Base-by-base conservation (phyloP, 805 yeast species). In the Ogataea nakhonphanomensis region DNA sequence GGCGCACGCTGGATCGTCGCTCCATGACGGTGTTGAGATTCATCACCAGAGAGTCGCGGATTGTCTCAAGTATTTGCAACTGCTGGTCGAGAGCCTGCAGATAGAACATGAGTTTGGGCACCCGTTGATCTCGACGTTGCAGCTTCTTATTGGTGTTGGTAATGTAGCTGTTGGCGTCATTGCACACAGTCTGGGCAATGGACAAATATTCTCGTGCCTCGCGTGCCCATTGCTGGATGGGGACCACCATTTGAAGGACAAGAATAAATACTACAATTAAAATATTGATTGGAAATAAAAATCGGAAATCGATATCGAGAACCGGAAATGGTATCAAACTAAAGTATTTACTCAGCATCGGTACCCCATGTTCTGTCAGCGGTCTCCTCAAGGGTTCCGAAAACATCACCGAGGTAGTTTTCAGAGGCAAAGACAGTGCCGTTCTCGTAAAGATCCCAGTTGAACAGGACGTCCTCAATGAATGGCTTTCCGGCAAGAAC, bases 381-480 rank as follows among this genome's bases (percentile, higher is more conserved):
- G 27, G 61, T 51, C 27, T 71, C 71, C 20, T 69, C 83, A 37
- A 79, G 66, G 30, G 81, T 68, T 36, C 76, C 79, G 45, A 69
- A 73, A 43, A 74, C 66, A 54, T 79, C 85, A 48, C 86, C 86
- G 39, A 78, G 65, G 57, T 78, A 79, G 65, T 78, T 78, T 14
- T 60, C 60, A 11, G 83, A 65, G 33, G 57, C 55, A 50, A 63
- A 48, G 22, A 35, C 42, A 10, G 61, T 46, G 34, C 62, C 59
- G 26, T 43, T 53, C 29, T 52, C 43, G 53, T 67, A 66, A 27
- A 58, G 34, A 26, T 64, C 67, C 73, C 78, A 79, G 65, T 79
- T 68, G 23, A 45, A 51, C 29, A 79, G 44, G 27, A 79, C 65
- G 50, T 79, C 85, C 38, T 66, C 54, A 39, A 79, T 68, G 44